Percentiles rank a stretch among this genome's conserved stretches.
Evolutionary conservation across 176 grass and related monocot species (phyloP).

Genomic region (Olyra latifolia): DNA sequence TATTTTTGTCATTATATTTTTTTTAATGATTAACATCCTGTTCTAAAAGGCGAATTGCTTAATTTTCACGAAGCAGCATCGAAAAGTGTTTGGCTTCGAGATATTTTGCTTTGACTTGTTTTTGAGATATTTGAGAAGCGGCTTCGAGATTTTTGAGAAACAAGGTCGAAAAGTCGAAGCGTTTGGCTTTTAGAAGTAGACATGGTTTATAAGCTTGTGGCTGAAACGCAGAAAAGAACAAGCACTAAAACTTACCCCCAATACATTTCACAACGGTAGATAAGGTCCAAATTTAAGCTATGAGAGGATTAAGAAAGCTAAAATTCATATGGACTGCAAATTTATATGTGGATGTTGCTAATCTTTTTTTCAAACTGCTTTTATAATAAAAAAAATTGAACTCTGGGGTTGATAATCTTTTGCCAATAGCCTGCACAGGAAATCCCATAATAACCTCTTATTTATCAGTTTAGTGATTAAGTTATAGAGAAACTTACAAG

Average conservation of each 20-base stretch:
- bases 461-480: neutral
- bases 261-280: neutral
- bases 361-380: neutral
- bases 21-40: neutral
- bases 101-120: no score
- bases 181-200: no score
- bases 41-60: no score
- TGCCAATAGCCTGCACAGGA: neutral
- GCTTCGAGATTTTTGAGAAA: no score
- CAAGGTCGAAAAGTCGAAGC: no score
- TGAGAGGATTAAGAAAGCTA: neutral
- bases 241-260: neutral
- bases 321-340: neutral
- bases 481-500: constrained; percentile 51
- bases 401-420: neutral
- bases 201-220: no score
- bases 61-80: no score
- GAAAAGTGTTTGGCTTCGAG: no score
- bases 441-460: neutral
- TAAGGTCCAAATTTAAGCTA: neutral
- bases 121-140: no score
- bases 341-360: neutral
- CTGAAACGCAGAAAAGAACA: no score
- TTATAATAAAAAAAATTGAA: no score
- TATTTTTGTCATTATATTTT: neutral